Percentiles rank a stretch among this genome's conserved stretches.
These are phyloP conservation scores for Casuarina equisetifolia DNA, from an alignment of 306 rosid species.

Conservation along the genomic window DNA sequence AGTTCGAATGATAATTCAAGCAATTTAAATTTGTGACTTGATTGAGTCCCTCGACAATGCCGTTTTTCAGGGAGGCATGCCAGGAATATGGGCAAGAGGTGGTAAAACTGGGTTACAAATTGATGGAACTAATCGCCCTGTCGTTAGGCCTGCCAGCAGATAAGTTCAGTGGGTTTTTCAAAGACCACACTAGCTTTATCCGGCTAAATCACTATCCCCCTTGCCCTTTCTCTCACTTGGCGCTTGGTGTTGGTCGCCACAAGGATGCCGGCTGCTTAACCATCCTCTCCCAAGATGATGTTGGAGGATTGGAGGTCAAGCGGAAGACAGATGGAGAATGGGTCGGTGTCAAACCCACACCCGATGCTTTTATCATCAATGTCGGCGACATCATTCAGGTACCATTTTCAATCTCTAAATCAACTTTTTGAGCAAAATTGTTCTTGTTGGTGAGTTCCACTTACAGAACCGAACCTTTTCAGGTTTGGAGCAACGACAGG, in stretches of 20 bases:
- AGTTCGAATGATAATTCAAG: neutral
- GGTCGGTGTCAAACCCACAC: conserved; percentile 58
- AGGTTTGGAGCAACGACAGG: conserved; percentile 79
- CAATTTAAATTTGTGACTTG: neutral
- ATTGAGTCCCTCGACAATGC: neutral
- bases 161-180: conserved; percentile 44
- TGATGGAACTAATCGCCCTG: conserved; percentile 54
- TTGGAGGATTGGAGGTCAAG: conserved; percentile 66
- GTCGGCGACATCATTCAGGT: conserved; percentile 66
- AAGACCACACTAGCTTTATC: conserved; percentile 42
- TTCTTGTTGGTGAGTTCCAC: neutral
- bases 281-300: conserved; percentile 60
- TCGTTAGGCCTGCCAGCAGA: conserved; percentile 57
- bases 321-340: conserved; percentile 59
- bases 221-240: conserved; percentile 57
- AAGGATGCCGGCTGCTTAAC: conserved; percentile 57
- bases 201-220: conserved; percentile 61
- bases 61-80: conserved; percentile 33
- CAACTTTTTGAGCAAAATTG: neutral
- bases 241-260: conserved; percentile 66
- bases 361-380: conserved; percentile 58
- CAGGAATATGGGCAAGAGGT: conserved; percentile 50
- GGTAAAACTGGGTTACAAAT: conserved; percentile 42
- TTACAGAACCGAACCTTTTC: neutral
- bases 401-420: neutral